Base-by-base conservation (phyloP, 306 rosid species). In the Acacia confusa region DNA sequence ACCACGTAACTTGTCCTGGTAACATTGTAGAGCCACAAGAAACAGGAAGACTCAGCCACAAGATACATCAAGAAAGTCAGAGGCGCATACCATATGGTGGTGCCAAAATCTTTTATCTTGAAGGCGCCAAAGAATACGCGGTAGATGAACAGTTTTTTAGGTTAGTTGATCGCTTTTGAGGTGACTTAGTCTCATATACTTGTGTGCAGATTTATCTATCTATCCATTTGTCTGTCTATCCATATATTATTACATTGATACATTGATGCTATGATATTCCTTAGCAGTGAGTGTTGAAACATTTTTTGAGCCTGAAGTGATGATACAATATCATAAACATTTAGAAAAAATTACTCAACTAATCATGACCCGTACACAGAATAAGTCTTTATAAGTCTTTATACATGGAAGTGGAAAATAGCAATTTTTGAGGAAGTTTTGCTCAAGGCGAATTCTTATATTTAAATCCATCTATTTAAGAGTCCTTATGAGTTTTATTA, bases 31-130 rank as follows among this genome's bases (percentile, higher is more conserved):
- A 76, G 65, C 65, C 64, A 81, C 75, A 47, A 78, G 78, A 66
- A 36, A 47, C n/a, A 16, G 72, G 60, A 44, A 81, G 69, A 66
- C 25, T 66, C 17, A 64, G 70, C 77, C 45, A 22, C 24, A 0
- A 41, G 58, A 36, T 22, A 38, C 40, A 43, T 70, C 64, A 83
- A 41, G 55, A 48, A 69, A 70, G 76, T 67, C 76, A 77, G n/a
- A 75, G 44, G n/a, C 28, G 6, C 74, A 20, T 58, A 25, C 43
- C 34, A 24, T 63, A 1, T 43, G 81, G 82, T 52, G 79, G 89
- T 32, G 89, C 89, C 66, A 86, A 72, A 66, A 74, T 16, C 76
- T 86, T 73, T 70, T 83, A n/a, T 78, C 87, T 19, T 50, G 87
- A 76, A 68, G 61, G 72, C 7, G 64, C 76, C 57, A 73, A 78